Base-by-base conservation (phyloP, 2,329 filamentous ascomycete genomes). In the Colletotrichum nymphaeae region DNA sequence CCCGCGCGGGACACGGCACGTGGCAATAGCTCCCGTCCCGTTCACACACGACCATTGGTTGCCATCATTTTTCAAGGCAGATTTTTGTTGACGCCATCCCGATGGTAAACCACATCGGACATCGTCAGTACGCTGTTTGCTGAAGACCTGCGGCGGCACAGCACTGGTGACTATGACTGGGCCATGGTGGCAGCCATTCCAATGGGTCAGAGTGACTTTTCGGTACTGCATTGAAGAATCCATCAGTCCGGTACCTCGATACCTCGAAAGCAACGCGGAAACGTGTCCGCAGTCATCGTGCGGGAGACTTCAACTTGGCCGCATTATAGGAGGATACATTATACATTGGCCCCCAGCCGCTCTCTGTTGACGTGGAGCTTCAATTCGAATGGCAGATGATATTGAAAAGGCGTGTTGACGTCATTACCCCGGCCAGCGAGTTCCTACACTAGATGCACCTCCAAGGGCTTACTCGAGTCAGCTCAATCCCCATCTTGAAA, bases 1-100 rank as follows among this genome's bases (percentile, higher is more conserved):
- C 55, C 66, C 66, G 55, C 53, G 52, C 64, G 46, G 32, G 42
- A 52, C 42, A 49, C n/a, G 59, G 67, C 71, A 73, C 56, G 71
- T 67, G 71, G 71, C 56, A 49, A 49, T 71, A 55, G 53, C 53
- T 63, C 24, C 66, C 59, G 37, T 26, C 35, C n/a, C 52, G 3
- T 24, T 49, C 58, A 68, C 19, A 22, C 26, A 28, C 24, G 52
- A 46, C 32, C 8, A 52, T 49, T 67, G 32, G 55, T 11, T 35
- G 22, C 19, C 49, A 7, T 53, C 30, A 11, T 26, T 11, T n/a
- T 26, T 14, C 24, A n/a, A 28, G 7, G 14, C 26, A 63, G 11
- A 19, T 46, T 24, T 26, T 28, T 26, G 26, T 32, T 49, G 42
- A 22, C 19, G 42, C 19, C 42, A 22, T 49, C 16, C 19, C 42